Evolutionary conservation across 306 rosid genomes (phyloP), one percentile per base, ranked within the genome.

Genomic region (Geum urbanum): DNA sequence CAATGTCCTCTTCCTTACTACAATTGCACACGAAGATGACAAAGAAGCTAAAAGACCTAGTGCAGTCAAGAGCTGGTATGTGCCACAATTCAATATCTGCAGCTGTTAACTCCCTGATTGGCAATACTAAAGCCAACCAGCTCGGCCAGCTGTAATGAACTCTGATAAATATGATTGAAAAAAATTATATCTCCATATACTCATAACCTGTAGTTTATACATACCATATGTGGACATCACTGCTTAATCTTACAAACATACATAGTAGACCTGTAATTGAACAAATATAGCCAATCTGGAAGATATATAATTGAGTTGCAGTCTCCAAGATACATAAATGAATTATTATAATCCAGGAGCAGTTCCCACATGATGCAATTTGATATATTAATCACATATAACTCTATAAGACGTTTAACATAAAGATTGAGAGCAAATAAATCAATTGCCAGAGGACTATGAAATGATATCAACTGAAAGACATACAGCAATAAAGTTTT

Each of bases 41-140:
- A 32, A 32, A 32, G 37, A 32, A 32, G 4, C 37, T 32, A 32
- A 32, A 32, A 32, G 37, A 32, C 37, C 91, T 86, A 55, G 4
- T 19, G 88, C 84, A 76, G 96, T 77, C 80, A 90, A 88, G 98
- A 88, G 92, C 90, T 89, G 92, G 92, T 86, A 73, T 49, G 85
- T 59, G 87, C 87, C 72, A 50, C 18, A 9, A 70, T 62, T 86
- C 35, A 80, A 77, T 61, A 84, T 76, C 59, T 67, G 98, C 98
- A 89, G 89, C 95, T 80, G 90, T 73, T 71, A 66, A 87, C 96
- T 92, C 89, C 82, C 92, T 79, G 92, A 78, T 70, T 78, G 76
- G 82, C 87, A 77, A 67, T 51, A 80, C 86, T 87, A 27, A 9
- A 67, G 87, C 84, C 81, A 85, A 72, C 73, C 91, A 85, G 85